Base-by-base conservation (phyloP, 2,329 filamentous ascomycete species). In the Verticillium dahliae region DNA sequence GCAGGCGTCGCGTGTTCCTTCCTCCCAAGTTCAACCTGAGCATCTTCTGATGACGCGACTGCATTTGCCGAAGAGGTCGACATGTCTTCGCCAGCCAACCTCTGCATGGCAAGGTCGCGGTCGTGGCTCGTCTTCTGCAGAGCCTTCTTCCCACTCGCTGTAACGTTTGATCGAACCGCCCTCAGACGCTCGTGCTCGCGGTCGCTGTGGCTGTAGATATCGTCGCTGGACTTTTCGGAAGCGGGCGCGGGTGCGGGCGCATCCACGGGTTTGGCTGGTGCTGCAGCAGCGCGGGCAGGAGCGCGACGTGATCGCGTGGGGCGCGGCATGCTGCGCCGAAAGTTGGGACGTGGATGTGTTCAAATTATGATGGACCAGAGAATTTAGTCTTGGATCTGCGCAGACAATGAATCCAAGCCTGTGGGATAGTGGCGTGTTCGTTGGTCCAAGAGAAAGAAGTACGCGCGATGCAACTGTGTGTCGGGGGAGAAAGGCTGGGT, bases 71-170 rank as follows among this genome's bases (percentile, higher is more conserved):
- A 65, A 67, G 13, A 70, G 6, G 69, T 70, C n/a, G 73, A 65
- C 18, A 72, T 69, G 62, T 76, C 73, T 60, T 75, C 69, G 38
- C 69, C 70, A 38, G 69, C 71, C 15, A 78, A 70, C 10, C 70
- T 67, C 33, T 73, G 69, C 54, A 78, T 69, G 6, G 76, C 76
- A 3, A 70, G 70, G 64, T 79, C 75, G 56, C 73, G 73, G 56
- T 69, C 70, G 41, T 61, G 65, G n/a, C 59, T 69, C 14, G 67
- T 61, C 14, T 70, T 67, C 59, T 72, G 59, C 18, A 66, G 68
- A 55, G 54, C 60, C 50, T 65, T 59, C 58, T 45, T 59, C 60
- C 62, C 37, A 15, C 45, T 50, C 35, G 39, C 39, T 15, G 18
- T 45, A 3, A 38, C 31, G 11, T 22, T 27, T n/a, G 14, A 37